These are phyloP conservation scores for Globisporangium middletonii DNA, from an alignment of 352 stramenopile species.

Conservation along the genomic window DNA sequence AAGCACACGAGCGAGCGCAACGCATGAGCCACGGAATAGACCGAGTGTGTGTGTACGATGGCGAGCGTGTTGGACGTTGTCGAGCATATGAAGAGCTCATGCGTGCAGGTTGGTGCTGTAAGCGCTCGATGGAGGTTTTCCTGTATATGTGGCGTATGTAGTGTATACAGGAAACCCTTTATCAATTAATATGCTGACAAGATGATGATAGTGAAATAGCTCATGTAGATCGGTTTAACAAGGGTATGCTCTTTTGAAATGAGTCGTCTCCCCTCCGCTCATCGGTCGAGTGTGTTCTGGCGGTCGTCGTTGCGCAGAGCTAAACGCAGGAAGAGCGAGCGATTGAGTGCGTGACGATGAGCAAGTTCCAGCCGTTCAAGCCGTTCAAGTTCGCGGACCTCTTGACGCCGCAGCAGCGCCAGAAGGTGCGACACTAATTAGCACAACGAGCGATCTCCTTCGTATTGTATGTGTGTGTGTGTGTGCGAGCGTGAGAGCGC, in stretches of 20 bases:
- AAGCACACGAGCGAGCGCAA: slow-evolving; percentile 2
- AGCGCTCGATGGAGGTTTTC: background rate
- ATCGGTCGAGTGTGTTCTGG: no score
- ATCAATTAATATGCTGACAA: no score
- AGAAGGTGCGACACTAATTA: slow-evolving; percentile 38
- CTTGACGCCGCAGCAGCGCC: slow-evolving; percentile 55
- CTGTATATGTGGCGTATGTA: background rate
- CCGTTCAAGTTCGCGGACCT: slow-evolving; percentile 73
- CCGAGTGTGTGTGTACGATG: no score
- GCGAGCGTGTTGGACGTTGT: no score
- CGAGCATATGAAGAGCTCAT: background rate
- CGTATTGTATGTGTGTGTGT: background rate
- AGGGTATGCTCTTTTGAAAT: no score
- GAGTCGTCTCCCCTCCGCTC: no score
- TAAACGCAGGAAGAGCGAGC: no score
- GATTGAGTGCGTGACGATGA: slow-evolving; percentile 39
- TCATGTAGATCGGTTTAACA: no score
- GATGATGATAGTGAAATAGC: no score
- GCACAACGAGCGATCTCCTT: background rate
- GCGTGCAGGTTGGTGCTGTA: background rate
- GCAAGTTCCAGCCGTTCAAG: slow-evolving; percentile 82
- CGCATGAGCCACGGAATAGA: background rate
- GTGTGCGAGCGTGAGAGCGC: background rate
- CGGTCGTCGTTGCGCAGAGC: no score
- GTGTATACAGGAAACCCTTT: no score